A percentile compares a stretch with the other conserved stretches of the same genome.
Conservation (phyloP, 169 alveolate genomes). For the Plasmodium blacklocki region DNA sequence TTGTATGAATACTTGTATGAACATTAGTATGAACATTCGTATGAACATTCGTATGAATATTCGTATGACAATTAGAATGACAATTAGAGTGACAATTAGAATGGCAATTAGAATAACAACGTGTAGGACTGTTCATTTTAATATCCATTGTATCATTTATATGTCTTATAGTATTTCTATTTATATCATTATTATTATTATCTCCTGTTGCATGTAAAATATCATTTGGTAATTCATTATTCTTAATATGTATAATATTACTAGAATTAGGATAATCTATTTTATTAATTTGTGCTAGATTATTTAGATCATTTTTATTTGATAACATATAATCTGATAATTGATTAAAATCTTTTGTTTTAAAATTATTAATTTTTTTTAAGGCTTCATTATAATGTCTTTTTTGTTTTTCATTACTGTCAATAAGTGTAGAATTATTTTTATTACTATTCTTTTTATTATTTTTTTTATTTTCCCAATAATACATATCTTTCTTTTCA, state of each 20-base stretch:
- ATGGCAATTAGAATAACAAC: too few species aligned
- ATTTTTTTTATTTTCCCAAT: constrained; percentile 28
- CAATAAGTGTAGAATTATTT: background rate
- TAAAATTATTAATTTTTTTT: constrained; percentile 27
- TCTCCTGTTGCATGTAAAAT: too few species aligned
- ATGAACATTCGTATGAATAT: too few species aligned
- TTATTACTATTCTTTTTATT: constrained; percentile 31
- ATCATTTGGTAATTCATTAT: background rate
- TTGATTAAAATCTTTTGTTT: background rate
- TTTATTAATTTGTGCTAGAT: background rate
- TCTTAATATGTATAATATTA: background rate
- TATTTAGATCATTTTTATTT: background rate
- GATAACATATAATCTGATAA: background rate
- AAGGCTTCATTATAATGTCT: constrained; percentile 40
- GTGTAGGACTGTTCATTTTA: too few species aligned
- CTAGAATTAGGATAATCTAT: background rate
- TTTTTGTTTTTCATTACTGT: constrained; percentile 32
- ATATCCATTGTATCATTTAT: too few species aligned
- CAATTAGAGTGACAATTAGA: too few species aligned
- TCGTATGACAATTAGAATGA: too few species aligned
- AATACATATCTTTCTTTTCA: constrained; percentile 49
- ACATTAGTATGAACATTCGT: too few species aligned
- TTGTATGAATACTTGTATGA: too few species aligned
- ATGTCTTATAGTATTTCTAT: too few species aligned
- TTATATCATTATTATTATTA: too few species aligned